Conservation (phyloP, 2,329 filamentous ascomycete genomes). For the Fusarium sp. region DNA sequence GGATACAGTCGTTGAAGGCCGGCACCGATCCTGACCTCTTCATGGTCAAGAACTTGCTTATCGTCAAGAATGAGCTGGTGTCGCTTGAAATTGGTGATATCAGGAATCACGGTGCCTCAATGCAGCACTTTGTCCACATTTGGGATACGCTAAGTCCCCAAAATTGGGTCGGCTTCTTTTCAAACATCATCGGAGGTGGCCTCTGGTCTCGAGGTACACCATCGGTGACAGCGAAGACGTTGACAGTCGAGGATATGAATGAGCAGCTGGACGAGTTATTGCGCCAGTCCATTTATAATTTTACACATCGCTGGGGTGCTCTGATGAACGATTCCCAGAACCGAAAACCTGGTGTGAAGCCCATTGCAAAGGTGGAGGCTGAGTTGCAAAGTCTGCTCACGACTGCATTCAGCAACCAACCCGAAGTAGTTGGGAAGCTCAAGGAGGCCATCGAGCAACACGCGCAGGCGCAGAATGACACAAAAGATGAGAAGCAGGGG, state of each 20-base stretch:
- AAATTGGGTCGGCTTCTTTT: constrained; percentile 70
- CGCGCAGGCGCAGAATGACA: constrained; percentile 64
- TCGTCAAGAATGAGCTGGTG: constrained; percentile 95
- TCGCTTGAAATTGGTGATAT: constrained; percentile 90
- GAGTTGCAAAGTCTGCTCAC: constrained; percentile 69
- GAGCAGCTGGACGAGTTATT: constrained; percentile 74
- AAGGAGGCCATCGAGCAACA: constrained; percentile 72
- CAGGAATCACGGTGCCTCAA: constrained; percentile 60
- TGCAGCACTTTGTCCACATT: constrained; percentile 74
- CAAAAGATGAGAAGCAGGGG: constrained; percentile 53
- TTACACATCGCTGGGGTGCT: constrained; percentile 70
- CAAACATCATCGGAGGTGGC: constrained; percentile 67
- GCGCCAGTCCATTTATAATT: constrained; percentile 71
- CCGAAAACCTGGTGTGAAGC: constrained; percentile 62
- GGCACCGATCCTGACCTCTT: constrained; percentile 86
- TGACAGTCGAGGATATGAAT: constrained; percentile 69
- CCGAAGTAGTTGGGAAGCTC: constrained; percentile 69
- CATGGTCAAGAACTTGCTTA: constrained; percentile 92
- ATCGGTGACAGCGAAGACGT: constrained; percentile 54
- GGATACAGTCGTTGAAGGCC: constrained; percentile 71
- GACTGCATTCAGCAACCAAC: constrained; percentile 69
- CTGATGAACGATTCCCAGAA: constrained; percentile 63
- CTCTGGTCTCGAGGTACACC: constrained; percentile 59
- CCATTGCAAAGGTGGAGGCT: constrained; percentile 64
- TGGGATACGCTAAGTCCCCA: constrained; percentile 72